phyloP scores from a whole-genome alignment of 75 land plant genomes.

The Cupressus sempervirens region DNA sequence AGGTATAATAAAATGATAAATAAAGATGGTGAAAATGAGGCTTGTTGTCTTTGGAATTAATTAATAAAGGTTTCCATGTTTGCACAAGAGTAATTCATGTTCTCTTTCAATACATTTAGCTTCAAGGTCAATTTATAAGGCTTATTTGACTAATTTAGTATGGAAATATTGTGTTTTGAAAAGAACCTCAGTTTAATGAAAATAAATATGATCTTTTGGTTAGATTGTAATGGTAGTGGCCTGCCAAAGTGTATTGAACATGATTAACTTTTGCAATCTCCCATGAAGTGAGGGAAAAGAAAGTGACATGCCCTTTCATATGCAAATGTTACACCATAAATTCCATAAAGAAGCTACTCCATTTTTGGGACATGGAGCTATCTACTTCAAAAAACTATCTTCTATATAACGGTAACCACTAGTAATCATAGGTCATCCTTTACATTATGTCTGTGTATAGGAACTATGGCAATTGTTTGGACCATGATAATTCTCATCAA shows the following conservation, averaged over 20 bases:
- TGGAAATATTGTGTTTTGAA: neutral
- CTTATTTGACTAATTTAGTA: neutral
- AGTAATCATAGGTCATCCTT: neutral
- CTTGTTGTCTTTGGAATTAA: neutral
- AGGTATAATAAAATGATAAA: neutral
- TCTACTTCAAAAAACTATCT: neutral
- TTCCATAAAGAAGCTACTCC: too few species aligned
- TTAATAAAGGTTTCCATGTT: neutral
- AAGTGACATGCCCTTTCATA: neutral
- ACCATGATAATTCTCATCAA: neutral
- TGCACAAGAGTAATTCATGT: neutral
- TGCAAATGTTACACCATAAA: neutral
- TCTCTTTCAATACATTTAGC: neutral
- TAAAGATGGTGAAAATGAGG: neutral
- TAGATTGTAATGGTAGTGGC: neutral
- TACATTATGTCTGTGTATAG: neutral
- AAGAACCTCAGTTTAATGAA: neutral
- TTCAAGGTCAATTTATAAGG: neutral
- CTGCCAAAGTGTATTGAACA: neutral
- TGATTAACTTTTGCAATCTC: neutral
- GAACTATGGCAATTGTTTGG: neutral
- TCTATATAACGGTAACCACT: neutral
- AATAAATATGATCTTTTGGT: neutral
- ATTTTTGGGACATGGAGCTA: neutral
- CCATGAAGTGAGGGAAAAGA: neutral